Base-by-base conservation (phyloP, 2,329 filamentous ascomycete species). In the Arachnomyces sp. region DNA sequence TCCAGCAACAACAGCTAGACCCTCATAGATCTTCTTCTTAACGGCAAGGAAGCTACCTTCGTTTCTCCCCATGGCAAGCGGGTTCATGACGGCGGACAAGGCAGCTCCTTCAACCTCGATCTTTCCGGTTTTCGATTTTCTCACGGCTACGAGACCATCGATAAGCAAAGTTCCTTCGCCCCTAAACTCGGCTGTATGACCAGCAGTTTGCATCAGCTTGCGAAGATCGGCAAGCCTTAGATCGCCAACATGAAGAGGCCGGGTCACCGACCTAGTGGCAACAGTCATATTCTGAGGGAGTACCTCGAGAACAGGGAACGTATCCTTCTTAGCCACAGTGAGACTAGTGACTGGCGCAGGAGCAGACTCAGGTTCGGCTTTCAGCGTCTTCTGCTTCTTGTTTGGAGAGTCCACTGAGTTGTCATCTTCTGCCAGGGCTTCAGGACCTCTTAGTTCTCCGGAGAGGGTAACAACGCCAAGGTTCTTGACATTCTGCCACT, bases 161-260 rank as follows among this genome's bases (percentile, higher is more conserved):
- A 98, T 82, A 7, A 98, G 74, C 42, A 98, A 69, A 7, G 84
- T 93, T 46, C 92, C 92, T 63, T 96, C 90, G 36, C 92, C 92
- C 36, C 87, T 76, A 62, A 96, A 95, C 61, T 95, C 92, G 1
- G 90, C 90, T 11, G 78, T 81, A 65, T 95, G 88, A 0, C 89
- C 88, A 2, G 81, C 76, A 11, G 75, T 72, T 53, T 87, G 82
- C 79, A 98, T 85, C 14, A 89, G 76, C 44, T 85, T 81, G 38
- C 92, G 76, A 43, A 98, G 69, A 59, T 96, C 89, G 1, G 90
- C 87, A 13, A 98, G 75, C 15, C 90, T 77, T 31, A 96, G 68
- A 60, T 98, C 92, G 46, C 92, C 92, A 3, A 98, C 92, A 59
- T 96, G 92, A 34, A 98, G 79, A 8, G 92, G 88, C 48, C 90